A percentile compares a stretch with the other conserved stretches of the same genome.
Conservation (phyloP, 768 basidiomycete species). For the Leccinum pellstonianum region DNA sequence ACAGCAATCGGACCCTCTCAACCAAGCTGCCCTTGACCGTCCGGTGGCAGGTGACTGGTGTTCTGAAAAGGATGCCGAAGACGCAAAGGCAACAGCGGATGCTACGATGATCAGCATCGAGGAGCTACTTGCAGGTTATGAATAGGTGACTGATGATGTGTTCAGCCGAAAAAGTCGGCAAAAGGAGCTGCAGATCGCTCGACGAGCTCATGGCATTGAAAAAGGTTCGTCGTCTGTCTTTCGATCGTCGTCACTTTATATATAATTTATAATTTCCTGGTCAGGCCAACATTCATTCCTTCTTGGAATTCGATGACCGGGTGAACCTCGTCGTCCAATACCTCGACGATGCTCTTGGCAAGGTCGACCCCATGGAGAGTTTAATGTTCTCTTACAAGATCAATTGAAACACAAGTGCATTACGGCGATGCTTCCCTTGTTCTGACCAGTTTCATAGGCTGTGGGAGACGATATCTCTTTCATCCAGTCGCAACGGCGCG, state of each 20-base stretch:
- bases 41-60: conserved; percentile 51
- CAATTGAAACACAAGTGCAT: conserved; percentile 77
- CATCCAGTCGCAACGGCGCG: conserved; percentile 95
- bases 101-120: conserved; percentile 90
- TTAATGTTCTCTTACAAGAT: conserved; percentile 93
- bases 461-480: conserved; percentile 93
- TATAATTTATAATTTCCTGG: neutral
- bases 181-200: conserved; percentile 76
- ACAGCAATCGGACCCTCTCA: conserved; percentile 75
- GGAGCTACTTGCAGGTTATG: conserved; percentile 98
- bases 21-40: conserved; percentile 71
- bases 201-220: conserved; percentile 93
- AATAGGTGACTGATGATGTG: conserved; percentile 88
- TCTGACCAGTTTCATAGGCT: conserved; percentile 52
- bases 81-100: conserved; percentile 72
- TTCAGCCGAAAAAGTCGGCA: conserved; percentile 56
- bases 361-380: conserved; percentile 88
- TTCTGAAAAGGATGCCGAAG: conserved; percentile 49
- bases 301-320: conserved; percentile 93
- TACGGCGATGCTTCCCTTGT: neutral
- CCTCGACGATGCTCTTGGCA: conserved; percentile 84
- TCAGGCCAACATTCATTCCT: conserved; percentile 93
- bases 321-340: conserved; percentile 81
- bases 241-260: conserved; percentile 1
- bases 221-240: conserved; percentile 53